Evolutionary conservation across 2,329 filamentous ascomycete genomes (phyloP), one percentile per base, ranked within the genome.

Genomic region (Trichoderma semiorbis): DNA sequence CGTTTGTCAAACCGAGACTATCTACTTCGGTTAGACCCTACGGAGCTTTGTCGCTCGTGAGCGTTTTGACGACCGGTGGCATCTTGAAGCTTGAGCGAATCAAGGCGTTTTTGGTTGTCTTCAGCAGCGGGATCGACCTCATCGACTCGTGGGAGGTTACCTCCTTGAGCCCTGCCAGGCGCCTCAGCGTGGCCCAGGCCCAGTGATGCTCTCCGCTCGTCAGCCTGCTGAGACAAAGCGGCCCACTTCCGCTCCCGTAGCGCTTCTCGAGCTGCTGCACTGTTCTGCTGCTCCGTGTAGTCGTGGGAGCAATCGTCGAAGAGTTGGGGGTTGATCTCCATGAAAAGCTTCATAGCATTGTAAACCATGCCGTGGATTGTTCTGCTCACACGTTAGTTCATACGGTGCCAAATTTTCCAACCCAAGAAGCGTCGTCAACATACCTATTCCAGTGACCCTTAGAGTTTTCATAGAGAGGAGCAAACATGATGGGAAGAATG

Each of bases 291-390:
- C 81, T 98, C 95, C 6, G 95, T 97, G 83, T 99, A 99, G 75
- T 98, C 95, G 79, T 98, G 95, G 43, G 96, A 98, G 83, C 96
- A 99, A 80, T 99, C 96, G 77, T 99, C 96, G 78, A 99, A 99
- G 26, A 99, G 89, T 81, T 98, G 95, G 11, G 96, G 96, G 81
- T 98, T 98, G 78, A 99, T 98, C 81, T 99, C 96, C 96, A 99
- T 99, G 83, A 99, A 99, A 47, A 99, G 89, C 82, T 99, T 99
- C 96, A 99, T 98, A 71, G 96, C 96, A 78, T 98, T 99, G 82
- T 98, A 98, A 12, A 99, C 96, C 95, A 99, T 98, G 80, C 96
- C 96, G 79, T 99, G 96, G 76, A 99, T 99, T 8, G 96, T 99
- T 78, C 96, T 98, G 75, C 2, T 8, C 57, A 64, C 11, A 16